Conservation (phyloP, 2,329 filamentous ascomycete genomes). For the Diaporthe nobilis region DNA sequence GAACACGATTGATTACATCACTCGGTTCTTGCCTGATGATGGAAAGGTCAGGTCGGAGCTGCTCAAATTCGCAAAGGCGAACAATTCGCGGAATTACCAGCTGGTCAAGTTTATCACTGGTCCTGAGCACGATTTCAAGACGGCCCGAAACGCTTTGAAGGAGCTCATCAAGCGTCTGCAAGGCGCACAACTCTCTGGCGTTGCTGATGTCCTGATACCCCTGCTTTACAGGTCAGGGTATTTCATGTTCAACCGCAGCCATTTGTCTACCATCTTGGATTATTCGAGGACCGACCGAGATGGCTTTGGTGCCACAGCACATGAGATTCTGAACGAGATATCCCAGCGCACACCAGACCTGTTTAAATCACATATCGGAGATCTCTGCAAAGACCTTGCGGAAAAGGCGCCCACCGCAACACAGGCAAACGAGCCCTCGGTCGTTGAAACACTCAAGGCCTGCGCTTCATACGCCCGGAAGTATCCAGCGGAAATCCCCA, state of each 20-base stretch:
- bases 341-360: constrained; percentile 90
- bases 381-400: constrained; percentile 88
- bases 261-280: constrained; percentile 90
- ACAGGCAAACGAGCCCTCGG: constrained; percentile 76
- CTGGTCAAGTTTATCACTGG: constrained; percentile 89
- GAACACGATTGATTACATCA: constrained; percentile 80
- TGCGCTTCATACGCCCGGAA: constrained; percentile 92
- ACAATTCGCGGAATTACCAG: constrained; percentile 92
- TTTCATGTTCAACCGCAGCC: constrained; percentile 93
- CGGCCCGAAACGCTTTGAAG: constrained; percentile 89
- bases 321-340: constrained; percentile 92
- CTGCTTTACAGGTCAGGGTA: constrained; percentile 87
- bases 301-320: constrained; percentile 82
- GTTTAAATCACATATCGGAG: constrained; percentile 92
- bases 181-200: constrained; percentile 71
- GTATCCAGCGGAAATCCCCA: constrained; percentile 86
- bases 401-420: constrained; percentile 81
- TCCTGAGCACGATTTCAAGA: constrained; percentile 91
- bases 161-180: constrained; percentile 89
- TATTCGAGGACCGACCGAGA: constrained; percentile 88
- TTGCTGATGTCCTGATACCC: constrained; percentile 85
- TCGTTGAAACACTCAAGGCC: constrained; percentile 93
- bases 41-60: constrained; percentile 81
- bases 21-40: constrained; percentile 82
- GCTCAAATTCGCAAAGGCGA: constrained; percentile 89